Conservation (phyloP, 2,329 filamentous ascomycete genomes). For the Cordyceps javanica region DNA sequence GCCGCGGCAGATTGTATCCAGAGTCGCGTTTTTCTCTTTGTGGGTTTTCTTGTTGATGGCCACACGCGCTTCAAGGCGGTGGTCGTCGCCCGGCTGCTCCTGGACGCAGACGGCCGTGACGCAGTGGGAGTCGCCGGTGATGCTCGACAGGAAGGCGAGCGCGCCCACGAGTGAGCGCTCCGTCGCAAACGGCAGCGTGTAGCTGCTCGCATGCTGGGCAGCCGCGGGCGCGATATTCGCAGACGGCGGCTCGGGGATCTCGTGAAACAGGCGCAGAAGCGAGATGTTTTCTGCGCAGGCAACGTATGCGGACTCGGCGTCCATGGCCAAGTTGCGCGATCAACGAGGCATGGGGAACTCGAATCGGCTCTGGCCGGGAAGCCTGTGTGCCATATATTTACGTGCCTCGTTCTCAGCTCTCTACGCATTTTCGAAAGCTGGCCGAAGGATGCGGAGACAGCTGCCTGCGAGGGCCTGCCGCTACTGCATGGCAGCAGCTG, state of each 20-base stretch:
- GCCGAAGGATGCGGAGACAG: background rate
- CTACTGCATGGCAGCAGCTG: background rate
- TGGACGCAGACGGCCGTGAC: slow-evolving; percentile 4
- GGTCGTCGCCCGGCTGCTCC: background rate
- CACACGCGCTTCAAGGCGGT: background rate
- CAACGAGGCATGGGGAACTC: too few relatives aligned
- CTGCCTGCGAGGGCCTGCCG: background rate
- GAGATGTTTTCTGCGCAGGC: slow-evolving; percentile 1
- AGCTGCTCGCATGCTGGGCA: background rate
- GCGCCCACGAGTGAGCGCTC: background rate
- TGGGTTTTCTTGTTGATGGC: background rate
- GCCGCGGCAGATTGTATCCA: background rate
- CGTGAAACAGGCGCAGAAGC: background rate
- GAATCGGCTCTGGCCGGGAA: too few relatives aligned
- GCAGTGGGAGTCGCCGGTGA: background rate
- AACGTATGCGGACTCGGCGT: background rate
- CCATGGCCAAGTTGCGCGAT: background rate
- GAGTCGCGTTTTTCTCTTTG: background rate
- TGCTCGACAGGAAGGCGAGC: background rate
- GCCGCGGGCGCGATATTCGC: background rate
- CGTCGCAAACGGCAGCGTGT: background rate
- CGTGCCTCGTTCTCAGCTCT: too few relatives aligned
- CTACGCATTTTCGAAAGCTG: too few relatives aligned
- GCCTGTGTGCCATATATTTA: too few relatives aligned
- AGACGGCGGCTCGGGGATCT: background rate